phyloP scores from a whole-genome alignment of 108 stramenopile genomes.

The Poteriospumella lacustris region DNA sequence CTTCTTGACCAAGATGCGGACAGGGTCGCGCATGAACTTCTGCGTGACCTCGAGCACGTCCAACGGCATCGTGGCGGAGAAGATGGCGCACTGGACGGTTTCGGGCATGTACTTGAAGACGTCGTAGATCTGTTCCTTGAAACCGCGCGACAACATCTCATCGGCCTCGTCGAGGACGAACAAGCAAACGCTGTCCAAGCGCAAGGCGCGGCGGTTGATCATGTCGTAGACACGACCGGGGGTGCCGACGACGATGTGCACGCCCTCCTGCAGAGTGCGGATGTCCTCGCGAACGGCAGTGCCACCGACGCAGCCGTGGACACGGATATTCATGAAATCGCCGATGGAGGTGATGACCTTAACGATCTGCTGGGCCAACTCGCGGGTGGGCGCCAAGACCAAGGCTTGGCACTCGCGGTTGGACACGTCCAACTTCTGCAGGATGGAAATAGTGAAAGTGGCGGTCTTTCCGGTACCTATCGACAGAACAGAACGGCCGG shows the following conservation, averaged over 20 bases:
- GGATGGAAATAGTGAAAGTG: constrained; percentile 93
- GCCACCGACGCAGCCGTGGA: constrained; percentile 98
- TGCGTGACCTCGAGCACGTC: constrained; percentile 98
- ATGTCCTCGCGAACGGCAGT: constrained; percentile 99
- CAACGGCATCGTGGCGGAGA: constrained; percentile 99
- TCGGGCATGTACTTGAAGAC: constrained; percentile 99
- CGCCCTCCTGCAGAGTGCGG: constrained; percentile 91
- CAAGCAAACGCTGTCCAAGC: constrained; percentile 78
- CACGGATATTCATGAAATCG: constrained; percentile 94
- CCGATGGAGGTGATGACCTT: constrained; percentile 77
- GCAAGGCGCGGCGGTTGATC: constrained; percentile 95
- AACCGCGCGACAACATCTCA: constrained; percentile 99
- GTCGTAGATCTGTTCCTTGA: constrained; percentile 99
- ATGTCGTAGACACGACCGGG: constrained; percentile 99
- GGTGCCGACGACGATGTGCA: constrained; percentile 97
- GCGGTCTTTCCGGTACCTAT: constrained; percentile 88
- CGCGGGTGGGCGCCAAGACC: constrained; percentile 96
- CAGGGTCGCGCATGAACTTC: constrained; percentile 97
- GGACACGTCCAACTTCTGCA: constrained; percentile 83
- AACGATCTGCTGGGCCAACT: constrained; percentile 98
- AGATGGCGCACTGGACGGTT: constrained; percentile 93
- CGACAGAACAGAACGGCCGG: background rate
- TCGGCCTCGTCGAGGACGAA: constrained; percentile 99
- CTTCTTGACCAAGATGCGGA: constrained; percentile 98
- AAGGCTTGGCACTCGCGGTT: constrained; percentile 89